Base-by-base conservation (phyloP, 208 protist species). In the Porcisia deanei region DNA sequence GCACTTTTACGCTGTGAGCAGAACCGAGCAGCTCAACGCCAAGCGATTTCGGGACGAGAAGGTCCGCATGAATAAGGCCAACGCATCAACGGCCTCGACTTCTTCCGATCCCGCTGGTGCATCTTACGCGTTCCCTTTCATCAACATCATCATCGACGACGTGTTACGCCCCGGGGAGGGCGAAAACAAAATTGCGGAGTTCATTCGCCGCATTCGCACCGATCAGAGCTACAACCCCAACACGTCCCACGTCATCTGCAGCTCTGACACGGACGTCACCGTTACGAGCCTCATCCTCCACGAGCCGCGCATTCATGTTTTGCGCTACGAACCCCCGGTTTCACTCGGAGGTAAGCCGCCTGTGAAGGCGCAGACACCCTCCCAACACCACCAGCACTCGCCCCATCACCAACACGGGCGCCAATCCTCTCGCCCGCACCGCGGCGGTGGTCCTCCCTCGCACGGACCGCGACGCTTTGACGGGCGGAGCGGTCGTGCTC, bases 241-340 rank as follows among this genome's bases (percentile, higher is more conserved):
- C 88, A 98, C 95, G 1, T 86, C 88, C 6, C 99, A 99, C 86
- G 89, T 96, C 58, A 93, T 99, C n/a, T 99, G 99, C 84, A 99
- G 99, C 73, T 93, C 98, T 49, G 99, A 99, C 88, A 99, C 99
- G 6, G 99, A 99, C 88, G 92, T 99, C 20, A 99, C 99, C 57
- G 99, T 99, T 87, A 93, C 88, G 30, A 88, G 82, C 12, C 89
- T 99, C n/a, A 88, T 97, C 14, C 82, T 99, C 58, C 99, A 99
- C 84, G 99, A 99, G 86, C 97, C 98, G 20, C 88, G 98, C 63
- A 99, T 99, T 41, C 89, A 91, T 68, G 96, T 99, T 54, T 83
- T 99, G 34, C 90, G 99, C 69, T 99, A 99, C 84, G 99, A 99
- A 79, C 89, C 98, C 34, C 87, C 98, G 3, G 61, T 83, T 54